Evolutionary conservation across 2,329 filamentous ascomycete species (phyloP).

Genomic region (Hymenoscyphus occultus): DNA sequence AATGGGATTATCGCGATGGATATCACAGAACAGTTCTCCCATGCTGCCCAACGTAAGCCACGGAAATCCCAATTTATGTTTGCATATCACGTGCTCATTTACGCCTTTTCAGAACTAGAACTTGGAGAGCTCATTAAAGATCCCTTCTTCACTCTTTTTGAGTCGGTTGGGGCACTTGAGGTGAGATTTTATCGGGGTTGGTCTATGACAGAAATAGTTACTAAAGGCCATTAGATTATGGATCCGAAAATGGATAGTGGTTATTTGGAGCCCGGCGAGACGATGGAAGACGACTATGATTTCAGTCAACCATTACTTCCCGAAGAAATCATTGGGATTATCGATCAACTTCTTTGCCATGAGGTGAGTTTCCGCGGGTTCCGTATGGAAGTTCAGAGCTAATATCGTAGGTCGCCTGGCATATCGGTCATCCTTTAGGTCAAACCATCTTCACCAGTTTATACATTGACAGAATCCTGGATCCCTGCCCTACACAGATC

Average conservation of each 20-base stretch:
- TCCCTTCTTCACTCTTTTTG: slow-evolving; percentile 89
- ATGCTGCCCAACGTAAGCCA: slow-evolving; percentile 51
- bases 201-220: not conserved
- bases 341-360: slow-evolving; percentile 86
- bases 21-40: slow-evolving; percentile 55
- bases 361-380: slow-evolving; percentile 55
- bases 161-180: slow-evolving; percentile 85
- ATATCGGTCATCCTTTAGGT: slow-evolving; percentile 90
- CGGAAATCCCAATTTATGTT: slow-evolving; percentile 7
- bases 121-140: slow-evolving; percentile 89
- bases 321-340: slow-evolving; percentile 83
- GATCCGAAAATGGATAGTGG: slow-evolving; percentile 99
- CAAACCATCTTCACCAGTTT: slow-evolving; percentile 93
- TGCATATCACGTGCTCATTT: slow-evolving; percentile 29
- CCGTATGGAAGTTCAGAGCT: slow-evolving; percentile 6
- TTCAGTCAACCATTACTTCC: slow-evolving; percentile 65
- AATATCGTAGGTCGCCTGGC: slow-evolving; percentile 78
- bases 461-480: slow-evolving; percentile 81
- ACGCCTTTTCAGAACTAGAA: slow-evolving; percentile 55
- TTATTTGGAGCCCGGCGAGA: slow-evolving; percentile 71
- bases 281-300: slow-evolving; percentile 81
- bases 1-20: slow-evolving; percentile 55
- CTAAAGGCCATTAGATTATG: slow-evolving; percentile 71
- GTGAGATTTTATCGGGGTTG: slow-evolving; percentile 38
- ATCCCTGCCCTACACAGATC: slow-evolving; percentile 62